Evolutionary conservation across 2,329 filamentous ascomycete genomes (phyloP).

Genomic region (Alternaria sp.): DNA sequence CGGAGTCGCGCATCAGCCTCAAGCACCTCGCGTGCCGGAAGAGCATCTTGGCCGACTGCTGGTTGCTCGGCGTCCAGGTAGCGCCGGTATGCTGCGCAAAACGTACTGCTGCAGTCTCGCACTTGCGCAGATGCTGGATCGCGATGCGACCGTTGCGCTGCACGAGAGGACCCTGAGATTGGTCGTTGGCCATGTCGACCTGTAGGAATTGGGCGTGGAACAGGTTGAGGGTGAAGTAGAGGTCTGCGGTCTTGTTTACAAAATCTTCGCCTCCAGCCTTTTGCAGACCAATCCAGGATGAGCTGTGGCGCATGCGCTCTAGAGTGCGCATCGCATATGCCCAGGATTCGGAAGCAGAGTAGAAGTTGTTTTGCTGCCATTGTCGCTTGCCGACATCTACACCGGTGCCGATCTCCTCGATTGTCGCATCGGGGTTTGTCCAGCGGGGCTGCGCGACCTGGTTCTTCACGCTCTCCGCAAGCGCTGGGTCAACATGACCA

Average conservation of each 20-base stretch:
- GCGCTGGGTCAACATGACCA: slow-evolving; percentile 26
- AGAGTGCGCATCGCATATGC: slow-evolving; percentile 36
- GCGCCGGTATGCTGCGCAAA: slow-evolving; percentile 37
- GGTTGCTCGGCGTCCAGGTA: slow-evolving; percentile 37
- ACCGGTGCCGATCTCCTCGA: slow-evolving; percentile 37
- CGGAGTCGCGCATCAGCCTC: slow-evolving; percentile 25
- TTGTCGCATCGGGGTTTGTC: slow-evolving; percentile 34
- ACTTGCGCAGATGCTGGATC: slow-evolving; percentile 32
- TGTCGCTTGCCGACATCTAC: slow-evolving; percentile 41
- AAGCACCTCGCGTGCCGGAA: slow-evolving; percentile 35
- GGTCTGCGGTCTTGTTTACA: slow-evolving; percentile 35
- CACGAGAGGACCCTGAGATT: slow-evolving; percentile 3
- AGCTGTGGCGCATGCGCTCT: slow-evolving; percentile 41
- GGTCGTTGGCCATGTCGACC: slow-evolving; percentile 32
- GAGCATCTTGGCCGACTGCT: slow-evolving; percentile 38
- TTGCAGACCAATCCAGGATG: slow-evolving; percentile 34
- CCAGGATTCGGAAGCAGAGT: slow-evolving; percentile 33
- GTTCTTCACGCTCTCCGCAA: slow-evolving; percentile 24
- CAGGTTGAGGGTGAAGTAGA: slow-evolving; percentile 39
- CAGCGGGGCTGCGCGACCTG: slow-evolving; percentile 36
- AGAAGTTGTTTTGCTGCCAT: slow-evolving; percentile 38
- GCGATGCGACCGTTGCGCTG: slow-evolving; percentile 28
- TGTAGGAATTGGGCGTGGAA: slow-evolving; percentile 37
- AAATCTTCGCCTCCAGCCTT: slow-evolving; percentile 35
- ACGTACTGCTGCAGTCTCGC: slow-evolving; percentile 33